Conservation (phyloP, 805 yeast species). For the Citeromyces matritensis region DNA sequence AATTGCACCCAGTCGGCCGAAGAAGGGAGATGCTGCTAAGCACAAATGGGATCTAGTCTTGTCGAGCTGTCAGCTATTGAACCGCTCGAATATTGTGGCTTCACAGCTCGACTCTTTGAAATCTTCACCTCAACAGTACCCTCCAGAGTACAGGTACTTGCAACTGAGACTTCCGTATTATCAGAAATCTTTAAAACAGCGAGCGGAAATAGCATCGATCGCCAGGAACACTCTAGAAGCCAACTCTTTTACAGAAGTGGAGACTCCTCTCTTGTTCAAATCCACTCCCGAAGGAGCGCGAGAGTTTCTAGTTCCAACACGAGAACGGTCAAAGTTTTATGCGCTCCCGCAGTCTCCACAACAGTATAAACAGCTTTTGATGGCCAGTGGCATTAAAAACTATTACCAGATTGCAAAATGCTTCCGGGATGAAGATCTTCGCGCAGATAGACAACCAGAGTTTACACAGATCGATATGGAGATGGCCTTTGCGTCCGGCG, state of each 20-base stretch:
- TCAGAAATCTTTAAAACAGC: constrained; percentile 37
- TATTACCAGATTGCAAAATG: constrained; percentile 91
- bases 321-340: constrained; percentile 46
- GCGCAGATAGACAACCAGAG: constrained; percentile 95
- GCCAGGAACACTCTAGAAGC: constrained; percentile 20
- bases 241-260: constrained; percentile 60
- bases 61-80: constrained; percentile 35
- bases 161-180: constrained; percentile 52
- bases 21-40: constrained; percentile 8
- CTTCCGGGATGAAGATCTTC: constrained; percentile 89
- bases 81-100: constrained; percentile 38
- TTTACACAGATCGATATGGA: constrained; percentile 96
- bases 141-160: constrained; percentile 68
- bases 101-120: constrained; percentile 54
- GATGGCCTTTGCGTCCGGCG: constrained; percentile 64
- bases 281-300: constrained; percentile 98
- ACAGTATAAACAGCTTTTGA: constrained; percentile 86
- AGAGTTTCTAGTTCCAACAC: constrained; percentile 88
- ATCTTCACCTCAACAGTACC: constrained; percentile 40
- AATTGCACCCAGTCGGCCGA: constrained; percentile 15
- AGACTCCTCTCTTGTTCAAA: constrained; percentile 85
- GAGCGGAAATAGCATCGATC: constrained; percentile 39
- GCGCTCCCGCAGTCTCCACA: constrained; percentile 98
- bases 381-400: constrained; percentile 82
- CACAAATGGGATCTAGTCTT: constrained; percentile 44